Base-by-base conservation (phyloP, 495 filamentous ascomycete species). In the Letharia lupina region DNA sequence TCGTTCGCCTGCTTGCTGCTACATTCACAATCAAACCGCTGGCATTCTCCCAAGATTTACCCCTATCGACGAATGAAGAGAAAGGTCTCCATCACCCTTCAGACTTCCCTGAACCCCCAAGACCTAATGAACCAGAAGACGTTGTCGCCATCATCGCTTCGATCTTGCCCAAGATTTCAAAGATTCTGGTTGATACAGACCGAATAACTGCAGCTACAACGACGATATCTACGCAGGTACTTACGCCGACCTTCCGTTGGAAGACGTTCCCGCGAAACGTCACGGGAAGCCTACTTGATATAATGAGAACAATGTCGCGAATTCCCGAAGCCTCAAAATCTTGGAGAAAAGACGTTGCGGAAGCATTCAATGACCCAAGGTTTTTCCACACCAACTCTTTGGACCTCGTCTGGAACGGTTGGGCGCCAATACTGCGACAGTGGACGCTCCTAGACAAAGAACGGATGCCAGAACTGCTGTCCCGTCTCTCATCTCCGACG, bases 271-370 rank as follows among this genome's bases (percentile, higher is more conserved):
- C 94, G 4, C 88, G 93, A 57, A 97, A 92, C 65, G 79, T 98
- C 23, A 87, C 87, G 28, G 82, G 82, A 45, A 84, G 79, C 67
- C 84, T 87, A 50, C 77, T 98, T 57, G 78, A 84, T 39, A 79
- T 98, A 20, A 76, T 97, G 7, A 89, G 89, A 47, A 86, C 91
- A 71, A 83, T 98, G 67, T 81, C 87, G 0, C 85, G 86, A 63
- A 80, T 94, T 28, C 84, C 90, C 15, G 88, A 88, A 60, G 87
- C 88, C 54, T 87, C 94, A 62, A 98, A 95, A 69, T 77, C 85
- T 8, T 98, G 94, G 94, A 95, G 89, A 76, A 96, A 92, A 69
- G 95, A 98, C 70, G 80, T 96, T 15, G 82, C 84, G 0, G 95
- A 98, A 72, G 93, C 91, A 16, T 95, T 97, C 77, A 92, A 95